Evolutionary conservation across 2,329 filamentous ascomycete species (phyloP).

Genomic region (Elsinoe perseae): DNA sequence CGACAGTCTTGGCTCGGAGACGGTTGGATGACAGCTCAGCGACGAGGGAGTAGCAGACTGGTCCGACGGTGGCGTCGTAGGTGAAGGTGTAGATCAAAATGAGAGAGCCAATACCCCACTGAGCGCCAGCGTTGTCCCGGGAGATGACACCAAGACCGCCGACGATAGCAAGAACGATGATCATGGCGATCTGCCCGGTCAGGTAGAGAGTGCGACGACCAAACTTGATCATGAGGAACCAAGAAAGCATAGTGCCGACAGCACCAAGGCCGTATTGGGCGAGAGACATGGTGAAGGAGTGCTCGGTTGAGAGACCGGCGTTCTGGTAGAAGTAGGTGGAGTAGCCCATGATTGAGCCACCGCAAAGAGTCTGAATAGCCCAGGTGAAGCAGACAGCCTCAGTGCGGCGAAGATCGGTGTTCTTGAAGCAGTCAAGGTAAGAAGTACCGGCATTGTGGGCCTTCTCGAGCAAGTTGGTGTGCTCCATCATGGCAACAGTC

Average conservation of each 20-base stretch:
- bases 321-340: slow-evolving; percentile 33
- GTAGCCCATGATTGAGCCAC: slow-evolving; percentile 28
- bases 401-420: slow-evolving; percentile 29
- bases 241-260: slow-evolving; percentile 27
- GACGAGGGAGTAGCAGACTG: slow-evolving; percentile 25
- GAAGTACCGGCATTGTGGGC: slow-evolving; percentile 24
- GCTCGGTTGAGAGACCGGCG: slow-evolving; percentile 26
- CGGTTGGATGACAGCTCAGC: slow-evolving; percentile 27
- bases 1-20: slow-evolving; percentile 26
- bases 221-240: slow-evolving; percentile 29
- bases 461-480: slow-evolving; percentile 28
- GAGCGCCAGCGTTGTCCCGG: slow-evolving; percentile 17
- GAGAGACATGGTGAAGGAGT: slow-evolving; percentile 25
- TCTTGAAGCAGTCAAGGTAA: slow-evolving; percentile 34
- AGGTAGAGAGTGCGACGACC: slow-evolving; percentile 33
- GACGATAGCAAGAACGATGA: slow-evolving; percentile 22
- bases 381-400: slow-evolving; percentile 29
- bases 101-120: slow-evolving; percentile 25
- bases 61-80: slow-evolving; percentile 49
- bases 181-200: slow-evolving; percentile 20
- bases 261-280: slow-evolving; percentile 35
- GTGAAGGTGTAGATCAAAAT: slow-evolving; percentile 33
- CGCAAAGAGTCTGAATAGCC: slow-evolving; percentile 29
- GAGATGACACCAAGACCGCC: slow-evolving; percentile 22
- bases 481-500: slow-evolving; percentile 24